Evolutionary conservation across 345 rosid genomes (phyloP).

Genomic region (Eucalyptus caleyi): DNA sequence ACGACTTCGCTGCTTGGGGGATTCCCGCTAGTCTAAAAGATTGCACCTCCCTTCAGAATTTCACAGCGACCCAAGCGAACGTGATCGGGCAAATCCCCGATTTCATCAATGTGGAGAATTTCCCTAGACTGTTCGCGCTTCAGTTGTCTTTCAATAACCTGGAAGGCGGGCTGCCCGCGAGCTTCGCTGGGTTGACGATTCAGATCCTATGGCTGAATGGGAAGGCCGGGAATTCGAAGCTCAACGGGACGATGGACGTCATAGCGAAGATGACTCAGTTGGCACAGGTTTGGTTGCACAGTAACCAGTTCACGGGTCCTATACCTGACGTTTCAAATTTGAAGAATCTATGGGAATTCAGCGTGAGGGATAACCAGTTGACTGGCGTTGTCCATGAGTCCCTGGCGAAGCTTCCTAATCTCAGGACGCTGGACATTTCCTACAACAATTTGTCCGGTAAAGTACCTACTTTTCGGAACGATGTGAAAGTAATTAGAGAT

Average conservation of each 20-base stretch:
- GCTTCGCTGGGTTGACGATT: slow-evolving; percentile 10
- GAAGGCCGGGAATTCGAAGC: slow-evolving; percentile 4
- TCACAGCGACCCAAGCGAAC: slow-evolving; percentile 37
- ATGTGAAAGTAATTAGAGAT: slow-evolving; percentile 12
- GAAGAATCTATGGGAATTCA: slow-evolving; percentile 16
- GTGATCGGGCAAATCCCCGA: slow-evolving; percentile 39
- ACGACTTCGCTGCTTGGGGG: slow-evolving; percentile 35
- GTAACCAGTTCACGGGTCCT: slow-evolving; percentile 57
- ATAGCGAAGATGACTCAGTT: slow-evolving; percentile 47
- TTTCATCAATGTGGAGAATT: slow-evolving; percentile 15
- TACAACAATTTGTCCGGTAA: slow-evolving; percentile 40
- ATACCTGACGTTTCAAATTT: slow-evolving; percentile 53
- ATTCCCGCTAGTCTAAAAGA: slow-evolving; percentile 37
- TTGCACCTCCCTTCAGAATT: slow-evolving; percentile 32
- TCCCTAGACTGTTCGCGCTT: slow-evolving; percentile 25
- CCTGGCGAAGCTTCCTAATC: slow-evolving; percentile 10
- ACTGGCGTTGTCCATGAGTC: slow-evolving; percentile 60
- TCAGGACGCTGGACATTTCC: slow-evolving; percentile 47
- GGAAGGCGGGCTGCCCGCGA: slow-evolving; percentile 37
- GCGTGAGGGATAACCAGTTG: slow-evolving; percentile 52
- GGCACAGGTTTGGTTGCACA: slow-evolving; percentile 45
- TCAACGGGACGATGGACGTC: slow-evolving; percentile 47
- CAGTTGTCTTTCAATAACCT: slow-evolving; percentile 34
- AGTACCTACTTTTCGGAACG: slow-evolving; percentile 26
- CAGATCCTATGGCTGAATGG: slow-evolving; percentile 51